Conservation (phyloP, 1,284 basidiomycete genomes). For the Kwoniella shivajii region DNA sequence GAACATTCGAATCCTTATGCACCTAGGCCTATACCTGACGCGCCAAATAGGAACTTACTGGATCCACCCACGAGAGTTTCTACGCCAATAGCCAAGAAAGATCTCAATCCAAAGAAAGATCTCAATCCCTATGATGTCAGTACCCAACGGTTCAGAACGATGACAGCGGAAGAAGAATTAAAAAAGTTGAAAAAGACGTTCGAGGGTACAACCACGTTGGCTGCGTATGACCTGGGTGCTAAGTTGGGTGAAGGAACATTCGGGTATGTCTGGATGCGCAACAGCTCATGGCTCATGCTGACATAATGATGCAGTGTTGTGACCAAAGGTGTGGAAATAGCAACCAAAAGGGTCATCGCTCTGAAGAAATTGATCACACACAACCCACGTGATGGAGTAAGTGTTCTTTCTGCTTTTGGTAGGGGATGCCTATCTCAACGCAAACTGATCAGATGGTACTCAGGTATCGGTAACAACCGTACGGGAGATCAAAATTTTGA, state of each 20-base stretch:
- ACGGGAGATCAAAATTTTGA: slow-evolving; percentile 97
- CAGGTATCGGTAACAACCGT: slow-evolving; percentile 83
- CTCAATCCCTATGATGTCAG: neutral
- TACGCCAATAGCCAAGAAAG: slow-evolving; percentile 19
- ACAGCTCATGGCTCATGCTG: slow-evolving; percentile 2
- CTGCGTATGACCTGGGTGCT: slow-evolving; percentile 76
- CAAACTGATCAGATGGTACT: neutral
- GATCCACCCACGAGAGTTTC: slow-evolving; percentile 32
- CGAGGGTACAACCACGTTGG: slow-evolving; percentile 71
- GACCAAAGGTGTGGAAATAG: slow-evolving; percentile 74
- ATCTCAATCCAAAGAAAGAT: slow-evolving; percentile 7
- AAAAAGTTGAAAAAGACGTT: slow-evolving; percentile 68
- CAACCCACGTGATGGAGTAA: slow-evolving; percentile 92
- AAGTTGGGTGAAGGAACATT: slow-evolving; percentile 95
- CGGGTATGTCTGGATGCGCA: slow-evolving; percentile 60
- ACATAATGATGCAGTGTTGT: slow-evolving; percentile 65
- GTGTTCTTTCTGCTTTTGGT: slow-evolving; percentile 10
- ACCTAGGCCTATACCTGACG: slow-evolving; percentile 48
- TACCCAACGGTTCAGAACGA: slow-evolving; percentile 48
- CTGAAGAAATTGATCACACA: slow-evolving; percentile 83
- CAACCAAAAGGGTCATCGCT: slow-evolving; percentile 70
- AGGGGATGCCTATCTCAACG: too few species aligned
- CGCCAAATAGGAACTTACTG: slow-evolving; percentile 42
- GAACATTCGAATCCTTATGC: slow-evolving; percentile 13
- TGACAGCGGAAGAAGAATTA: slow-evolving; percentile 67